Evolutionary conservation across 2,329 filamentous ascomycete species (phyloP), one percentile per base, ranked within the genome.

Genomic region (Aspergillus sp.): DNA sequence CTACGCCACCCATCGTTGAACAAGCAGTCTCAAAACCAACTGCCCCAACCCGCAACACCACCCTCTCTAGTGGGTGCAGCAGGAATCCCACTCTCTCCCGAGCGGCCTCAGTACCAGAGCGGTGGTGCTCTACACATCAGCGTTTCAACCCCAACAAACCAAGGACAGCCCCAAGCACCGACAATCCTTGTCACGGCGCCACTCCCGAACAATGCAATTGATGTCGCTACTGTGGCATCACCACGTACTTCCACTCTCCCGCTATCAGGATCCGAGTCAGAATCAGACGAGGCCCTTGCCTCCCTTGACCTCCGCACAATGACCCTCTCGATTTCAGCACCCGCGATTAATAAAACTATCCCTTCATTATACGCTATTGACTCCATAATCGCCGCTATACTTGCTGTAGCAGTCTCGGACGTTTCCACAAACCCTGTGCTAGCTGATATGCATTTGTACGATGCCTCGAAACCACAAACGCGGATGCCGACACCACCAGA

Each of bases 361-460:
- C 76, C 77, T 1, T 79, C 77, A 6, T 63, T 80, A 30, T 81
- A 81, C 57, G 75, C 76, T 7, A 76, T 81, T 36, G 79, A 81
- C 60, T 76, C 77, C 5, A 64, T 81, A 12, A 66, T 81, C 44
- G 74, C 77, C 2, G 74, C 78, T 4, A 68, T 81, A 7, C 64
- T 81, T 17, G 72, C 76, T 2, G 74, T 80, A 15, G 77, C 77
- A 1, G 70, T 78, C 52, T 74, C 76, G 1, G 78, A 80, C 49
- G 68, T 76, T 53, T 62, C 65, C 12, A 77, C 73, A 1, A 77
- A 73, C 24, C 68, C 68, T 0, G 66, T 76, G 5, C 61, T 80
- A 4, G 71, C 69, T 4, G 68, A 71, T 30, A 76, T 78, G 68
- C 59, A 65, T 4, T 58, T 74, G 11, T 66, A 67, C 50, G 61